A percentile compares a stretch with the other conserved stretches of the same genome.
Conservation (phyloP, 2,329 filamentous ascomycete species). For the Fusarium duplospermum region DNA sequence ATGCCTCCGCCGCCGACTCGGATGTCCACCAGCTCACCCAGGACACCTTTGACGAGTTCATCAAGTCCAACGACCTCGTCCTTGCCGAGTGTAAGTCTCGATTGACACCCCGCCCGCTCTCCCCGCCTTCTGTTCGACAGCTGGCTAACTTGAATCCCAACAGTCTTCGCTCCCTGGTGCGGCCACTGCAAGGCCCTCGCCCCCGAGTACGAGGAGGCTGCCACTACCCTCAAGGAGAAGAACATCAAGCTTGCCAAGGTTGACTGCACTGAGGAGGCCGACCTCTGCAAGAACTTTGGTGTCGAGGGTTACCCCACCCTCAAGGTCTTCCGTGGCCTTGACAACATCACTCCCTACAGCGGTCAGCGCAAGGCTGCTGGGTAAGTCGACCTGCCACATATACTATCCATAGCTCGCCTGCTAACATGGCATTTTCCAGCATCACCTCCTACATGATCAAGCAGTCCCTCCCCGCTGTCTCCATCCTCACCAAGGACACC, state of each 20-base stretch:
- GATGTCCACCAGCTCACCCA: constrained; percentile 88
- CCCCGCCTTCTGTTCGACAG: background rate
- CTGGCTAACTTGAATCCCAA: constrained; percentile 50
- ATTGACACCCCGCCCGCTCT: background rate
- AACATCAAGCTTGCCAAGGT: constrained; percentile 86
- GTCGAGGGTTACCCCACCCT: constrained; percentile 99
- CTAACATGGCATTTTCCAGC: constrained; percentile 50
- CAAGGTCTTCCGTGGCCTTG: constrained; percentile 95
- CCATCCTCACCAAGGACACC: constrained; percentile 81
- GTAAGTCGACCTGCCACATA: constrained; percentile 57
- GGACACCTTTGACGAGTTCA: constrained; percentile 87
- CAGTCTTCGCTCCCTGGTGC: constrained; percentile 96
- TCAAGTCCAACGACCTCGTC: constrained; percentile 87
- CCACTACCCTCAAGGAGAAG: constrained; percentile 87
- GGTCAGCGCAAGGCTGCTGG: constrained; percentile 89
- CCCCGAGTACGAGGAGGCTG: constrained; percentile 89
- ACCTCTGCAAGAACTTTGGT: constrained; percentile 89
- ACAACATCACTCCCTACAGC: constrained; percentile 84
- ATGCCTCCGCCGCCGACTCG: constrained; percentile 74
- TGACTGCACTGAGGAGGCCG: constrained; percentile 94
- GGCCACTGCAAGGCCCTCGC: constrained; percentile 99
- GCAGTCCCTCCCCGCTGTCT: constrained; percentile 94
- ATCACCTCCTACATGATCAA: constrained; percentile 95
- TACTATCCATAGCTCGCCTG: background rate
- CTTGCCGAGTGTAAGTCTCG: constrained; percentile 90